phyloP scores from a whole-genome alignment of 306 rosid genomes.

The Benincasa hispida region DNA sequence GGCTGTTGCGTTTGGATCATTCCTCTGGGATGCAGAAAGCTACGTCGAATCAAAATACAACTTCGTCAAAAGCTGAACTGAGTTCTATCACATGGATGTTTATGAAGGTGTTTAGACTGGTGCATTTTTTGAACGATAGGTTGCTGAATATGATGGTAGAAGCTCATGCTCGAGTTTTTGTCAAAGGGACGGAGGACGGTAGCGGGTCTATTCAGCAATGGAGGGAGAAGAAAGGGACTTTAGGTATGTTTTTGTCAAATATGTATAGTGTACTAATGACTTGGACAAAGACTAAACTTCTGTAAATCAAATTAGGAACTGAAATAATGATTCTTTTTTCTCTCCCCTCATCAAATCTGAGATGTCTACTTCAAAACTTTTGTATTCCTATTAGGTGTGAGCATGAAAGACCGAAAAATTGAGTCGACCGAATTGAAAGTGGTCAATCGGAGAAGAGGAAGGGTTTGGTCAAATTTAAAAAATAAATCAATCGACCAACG shows the following conservation, averaged over 20 bases:
- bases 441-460: no score
- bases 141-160: background rate
- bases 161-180: background rate
- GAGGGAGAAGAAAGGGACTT: background rate
- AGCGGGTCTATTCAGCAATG: background rate
- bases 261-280: background rate
- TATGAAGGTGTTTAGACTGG: background rate
- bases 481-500: no score
- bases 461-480: no score
- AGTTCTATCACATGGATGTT: background rate
- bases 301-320: slow-evolving; percentile 1
- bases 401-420: no score
- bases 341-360: background rate
- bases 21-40: slow-evolving; percentile 76
- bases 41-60: slow-evolving; percentile 68
- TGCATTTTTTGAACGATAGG: background rate
- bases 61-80: slow-evolving; percentile 38
- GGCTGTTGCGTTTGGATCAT: slow-evolving; percentile 83
- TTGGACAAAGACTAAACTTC: background rate
- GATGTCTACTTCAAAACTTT: background rate
- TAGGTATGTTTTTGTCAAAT: background rate
- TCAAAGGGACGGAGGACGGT: background rate
- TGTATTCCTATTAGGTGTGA: no score
- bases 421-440: no score
- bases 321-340: background rate